Evolutionary conservation across 108 stramenopile genomes (phyloP).

Genomic region (Pseudonitzschia multiseries): DNA sequence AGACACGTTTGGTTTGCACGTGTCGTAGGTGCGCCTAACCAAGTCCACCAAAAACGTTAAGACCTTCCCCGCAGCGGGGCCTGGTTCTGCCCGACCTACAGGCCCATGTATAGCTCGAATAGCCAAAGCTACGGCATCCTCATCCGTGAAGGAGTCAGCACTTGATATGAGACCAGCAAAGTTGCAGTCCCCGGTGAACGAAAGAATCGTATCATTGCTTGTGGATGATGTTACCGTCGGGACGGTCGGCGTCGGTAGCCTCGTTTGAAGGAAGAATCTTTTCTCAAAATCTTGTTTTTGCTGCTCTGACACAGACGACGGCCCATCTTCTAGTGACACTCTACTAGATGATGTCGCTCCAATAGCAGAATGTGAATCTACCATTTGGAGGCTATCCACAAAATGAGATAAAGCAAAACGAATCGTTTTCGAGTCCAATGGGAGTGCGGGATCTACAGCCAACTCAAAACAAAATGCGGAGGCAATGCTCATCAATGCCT

Average conservation of each 20-base stretch:
- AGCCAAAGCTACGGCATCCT: conserved; percentile 10
- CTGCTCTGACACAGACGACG: conserved; percentile 2
- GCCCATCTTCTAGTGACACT: not conserved
- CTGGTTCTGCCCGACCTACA: not conserved
- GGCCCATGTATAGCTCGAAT: conserved; percentile 3
- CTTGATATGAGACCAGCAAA: conserved; percentile 5
- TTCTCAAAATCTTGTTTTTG: conserved; percentile 7
- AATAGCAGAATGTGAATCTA: not conserved
- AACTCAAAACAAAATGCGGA: conserved; percentile 13
- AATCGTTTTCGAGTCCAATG: conserved; percentile 25
- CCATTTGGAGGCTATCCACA: conserved; percentile 3
- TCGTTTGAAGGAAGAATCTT: not conserved
- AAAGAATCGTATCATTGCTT: not conserved
- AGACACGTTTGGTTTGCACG: not conserved
- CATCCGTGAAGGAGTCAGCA: conserved; percentile 6
- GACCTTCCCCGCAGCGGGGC: conserved; percentile 4
- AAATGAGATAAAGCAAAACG: conserved; percentile 19
- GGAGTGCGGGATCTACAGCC: not conserved
- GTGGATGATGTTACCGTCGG: not conserved
- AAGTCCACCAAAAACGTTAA: conserved; percentile 18
- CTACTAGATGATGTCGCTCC: not conserved
- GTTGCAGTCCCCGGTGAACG: not conserved
- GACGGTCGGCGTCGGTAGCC: conserved; percentile 4
- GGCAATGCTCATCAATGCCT: conserved; percentile 16
- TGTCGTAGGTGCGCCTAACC: conserved; percentile 18